Conservation (phyloP, 331 rosid species). For the Phaseolus coccineus region DNA sequence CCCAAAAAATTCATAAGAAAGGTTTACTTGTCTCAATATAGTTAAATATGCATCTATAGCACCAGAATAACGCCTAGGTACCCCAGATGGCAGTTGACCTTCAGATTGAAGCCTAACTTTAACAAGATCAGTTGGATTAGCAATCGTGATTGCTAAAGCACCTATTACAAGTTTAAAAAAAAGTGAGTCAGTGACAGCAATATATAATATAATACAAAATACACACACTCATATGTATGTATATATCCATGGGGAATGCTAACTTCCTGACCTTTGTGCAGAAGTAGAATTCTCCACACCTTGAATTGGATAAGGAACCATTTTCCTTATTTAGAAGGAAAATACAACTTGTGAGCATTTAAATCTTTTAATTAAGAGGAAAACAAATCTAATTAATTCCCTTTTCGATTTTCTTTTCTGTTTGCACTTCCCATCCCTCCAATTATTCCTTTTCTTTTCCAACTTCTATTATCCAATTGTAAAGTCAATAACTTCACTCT, state of each 20-base stretch:
- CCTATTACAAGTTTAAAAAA: conserved; percentile 58
- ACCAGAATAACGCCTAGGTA: conserved; percentile 91
- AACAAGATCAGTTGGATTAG: conserved; percentile 96
- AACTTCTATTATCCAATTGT: not conserved
- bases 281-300: conserved; percentile 26
- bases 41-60: conserved; percentile 84
- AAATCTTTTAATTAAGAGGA: conserved; percentile 1
- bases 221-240: not conserved
- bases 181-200: conserved; percentile 13
- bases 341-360: conserved; percentile 29
- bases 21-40: conserved; percentile 74
- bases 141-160: conserved; percentile 86
- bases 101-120: conserved; percentile 96
- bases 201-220: conserved; percentile 9
- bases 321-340: conserved; percentile 19
- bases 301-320: conserved; percentile 29
- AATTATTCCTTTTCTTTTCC: not conserved
- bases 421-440: conserved; percentile 10
- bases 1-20: conserved; percentile 17
- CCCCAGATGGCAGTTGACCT: conserved; percentile 86
- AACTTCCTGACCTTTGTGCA: conserved; percentile 32
- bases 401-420: not conserved
- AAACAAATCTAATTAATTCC: conserved; percentile 27
- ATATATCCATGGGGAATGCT: conserved; percentile 25
- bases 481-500: conserved; percentile 21